phyloP scores from a whole-genome alignment of 495 filamentous ascomycete species.

The Platismatia glauca region DNA sequence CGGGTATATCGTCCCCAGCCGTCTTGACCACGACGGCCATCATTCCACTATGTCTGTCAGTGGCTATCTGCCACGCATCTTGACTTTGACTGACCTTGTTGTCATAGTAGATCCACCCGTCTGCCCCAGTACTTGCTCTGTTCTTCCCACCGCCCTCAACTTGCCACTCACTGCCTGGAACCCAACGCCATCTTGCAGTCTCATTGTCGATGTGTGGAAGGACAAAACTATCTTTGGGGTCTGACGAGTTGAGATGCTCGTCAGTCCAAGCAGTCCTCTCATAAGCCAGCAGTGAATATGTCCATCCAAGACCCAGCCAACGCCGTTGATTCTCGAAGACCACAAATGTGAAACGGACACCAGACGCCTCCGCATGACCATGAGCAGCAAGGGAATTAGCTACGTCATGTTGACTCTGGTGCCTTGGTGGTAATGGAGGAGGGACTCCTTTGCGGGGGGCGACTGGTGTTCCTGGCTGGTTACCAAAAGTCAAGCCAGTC shows the following conservation, averaged over 20 bases:
- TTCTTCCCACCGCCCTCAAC: conserved; percentile 66
- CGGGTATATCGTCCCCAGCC: conserved; percentile 94
- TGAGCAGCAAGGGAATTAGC: conserved; percentile 42
- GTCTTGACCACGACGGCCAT: conserved; percentile 78
- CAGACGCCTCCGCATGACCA: conserved; percentile 51
- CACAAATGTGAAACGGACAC: conserved; percentile 90
- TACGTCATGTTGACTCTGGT: conserved; percentile 35
- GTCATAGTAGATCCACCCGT: conserved; percentile 96
- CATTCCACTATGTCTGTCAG: conserved; percentile 61
- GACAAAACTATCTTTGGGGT: conserved; percentile 71
- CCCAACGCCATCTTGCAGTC: conserved; percentile 83
- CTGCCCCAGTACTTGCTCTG: conserved; percentile 43
- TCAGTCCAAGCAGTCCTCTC: conserved; percentile 91
- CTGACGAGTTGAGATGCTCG: conserved; percentile 77
- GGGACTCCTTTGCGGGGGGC: conserved; percentile 23
- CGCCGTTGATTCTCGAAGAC: conserved; percentile 94
- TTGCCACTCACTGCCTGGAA: conserved; percentile 71
- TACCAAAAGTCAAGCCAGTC: conserved; percentile 69
- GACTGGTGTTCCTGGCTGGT: conserved; percentile 23
- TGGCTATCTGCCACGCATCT: not conserved
- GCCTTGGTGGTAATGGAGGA: conserved; percentile 26
- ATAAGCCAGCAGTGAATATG: conserved; percentile 75
- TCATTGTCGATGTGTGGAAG: conserved; percentile 79
- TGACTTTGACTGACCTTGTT: conserved; percentile 63
- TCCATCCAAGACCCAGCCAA: conserved; percentile 95